Conservation (phyloP, 345 rosid genomes). For the Melaleuca alternifolia region DNA sequence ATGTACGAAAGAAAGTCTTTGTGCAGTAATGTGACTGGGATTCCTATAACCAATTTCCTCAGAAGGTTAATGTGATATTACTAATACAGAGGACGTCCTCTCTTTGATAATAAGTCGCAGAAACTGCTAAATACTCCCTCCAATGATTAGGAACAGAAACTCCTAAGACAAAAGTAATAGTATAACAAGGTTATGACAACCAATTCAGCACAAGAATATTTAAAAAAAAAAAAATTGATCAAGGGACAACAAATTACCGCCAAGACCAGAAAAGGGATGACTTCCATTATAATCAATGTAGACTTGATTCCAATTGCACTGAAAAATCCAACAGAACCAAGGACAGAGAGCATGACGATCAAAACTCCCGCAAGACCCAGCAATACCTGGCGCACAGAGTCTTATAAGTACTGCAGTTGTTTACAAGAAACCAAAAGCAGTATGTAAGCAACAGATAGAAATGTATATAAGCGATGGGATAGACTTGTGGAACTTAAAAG, state of each 20-base stretch:
- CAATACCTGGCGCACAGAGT: conserved; percentile 42
- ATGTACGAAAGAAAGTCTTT: neutral
- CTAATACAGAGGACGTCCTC: neutral
- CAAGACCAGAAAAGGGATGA: conserved; percentile 92
- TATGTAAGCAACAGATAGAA: neutral
- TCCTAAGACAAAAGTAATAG: neutral
- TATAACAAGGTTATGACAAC: neutral
- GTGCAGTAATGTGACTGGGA: neutral
- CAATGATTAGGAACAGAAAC: neutral
- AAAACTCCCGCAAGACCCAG: conserved; percentile 94
- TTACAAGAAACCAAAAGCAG: neutral
- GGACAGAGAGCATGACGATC: conserved; percentile 92
- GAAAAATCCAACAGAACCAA: conserved; percentile 90
- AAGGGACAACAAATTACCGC: conserved; percentile 61
- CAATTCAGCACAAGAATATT: neutral
- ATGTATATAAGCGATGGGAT: neutral
- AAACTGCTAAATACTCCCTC: neutral
- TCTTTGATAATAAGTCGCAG: neutral
- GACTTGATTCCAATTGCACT: conserved; percentile 88
- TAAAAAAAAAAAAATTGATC: neutral
- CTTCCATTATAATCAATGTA: conserved; percentile 96
- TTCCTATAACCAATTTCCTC: neutral
- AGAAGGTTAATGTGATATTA: neutral
- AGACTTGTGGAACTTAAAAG: neutral
- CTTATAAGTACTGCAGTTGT: neutral